Conservation (phyloP, 768 basidiomycete species). For the Asterophora parasitica region DNA sequence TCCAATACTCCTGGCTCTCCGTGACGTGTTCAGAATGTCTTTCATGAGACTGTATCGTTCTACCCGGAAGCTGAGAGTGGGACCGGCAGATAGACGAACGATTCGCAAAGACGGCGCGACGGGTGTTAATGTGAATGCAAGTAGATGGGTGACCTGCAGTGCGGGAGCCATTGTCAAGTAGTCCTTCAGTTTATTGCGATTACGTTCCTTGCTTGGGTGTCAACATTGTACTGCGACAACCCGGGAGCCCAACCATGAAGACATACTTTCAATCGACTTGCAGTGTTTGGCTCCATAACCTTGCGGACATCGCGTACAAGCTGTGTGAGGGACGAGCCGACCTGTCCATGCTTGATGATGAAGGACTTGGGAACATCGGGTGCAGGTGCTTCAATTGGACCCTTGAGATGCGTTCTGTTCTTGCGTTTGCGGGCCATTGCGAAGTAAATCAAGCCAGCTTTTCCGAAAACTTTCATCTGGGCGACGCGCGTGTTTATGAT, state of each 20-base stretch:
- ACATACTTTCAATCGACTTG: conserved; percentile 79
- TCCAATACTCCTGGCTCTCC: conserved; percentile 69
- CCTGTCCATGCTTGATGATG: conserved; percentile 93
- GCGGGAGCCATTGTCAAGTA: conserved; percentile 89
- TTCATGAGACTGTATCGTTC: conserved; percentile 91
- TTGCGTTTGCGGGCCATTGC: conserved; percentile 73
- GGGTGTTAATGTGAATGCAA: conserved; percentile 87
- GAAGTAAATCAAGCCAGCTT: background rate
- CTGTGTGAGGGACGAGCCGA: conserved; percentile 80
- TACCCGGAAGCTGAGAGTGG: conserved; percentile 89
- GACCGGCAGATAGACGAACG: conserved; percentile 82
- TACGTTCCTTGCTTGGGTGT: conserved; percentile 64
- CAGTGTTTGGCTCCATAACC: conserved; percentile 98
- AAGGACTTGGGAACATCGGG: conserved; percentile 78
- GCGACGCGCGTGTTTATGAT: conserved; percentile 14
- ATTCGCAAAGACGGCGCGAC: conserved; percentile 84
- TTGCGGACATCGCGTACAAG: conserved; percentile 91
- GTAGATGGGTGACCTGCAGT: conserved; percentile 85
- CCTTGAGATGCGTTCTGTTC: conserved; percentile 78
- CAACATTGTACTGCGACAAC: conserved; percentile 1
- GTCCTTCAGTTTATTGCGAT: conserved; percentile 87
- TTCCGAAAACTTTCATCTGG: conserved; percentile 9
- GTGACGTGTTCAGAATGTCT: conserved; percentile 65
- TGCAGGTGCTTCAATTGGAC: conserved; percentile 28
- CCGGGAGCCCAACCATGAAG: background rate